Conservation (phyloP, 2,329 filamentous ascomycete species). For the Fusarium albidum region DNA sequence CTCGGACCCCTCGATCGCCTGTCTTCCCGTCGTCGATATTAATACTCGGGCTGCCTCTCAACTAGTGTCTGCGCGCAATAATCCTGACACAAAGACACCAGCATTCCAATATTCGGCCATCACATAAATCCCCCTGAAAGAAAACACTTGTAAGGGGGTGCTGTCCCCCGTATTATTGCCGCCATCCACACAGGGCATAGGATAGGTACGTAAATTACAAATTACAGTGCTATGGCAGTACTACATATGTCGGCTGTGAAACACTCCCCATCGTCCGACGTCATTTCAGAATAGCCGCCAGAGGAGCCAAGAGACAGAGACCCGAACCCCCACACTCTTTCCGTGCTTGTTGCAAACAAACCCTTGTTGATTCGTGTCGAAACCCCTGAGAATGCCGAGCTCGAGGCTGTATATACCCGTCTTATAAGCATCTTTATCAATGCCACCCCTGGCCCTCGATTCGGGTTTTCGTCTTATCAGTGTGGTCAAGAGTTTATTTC, state of each 20-base stretch:
- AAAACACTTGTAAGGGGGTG: too few relatives aligned
- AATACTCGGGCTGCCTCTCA: too few relatives aligned
- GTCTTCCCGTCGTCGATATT: too few relatives aligned
- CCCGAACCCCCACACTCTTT: constrained; percentile 24
- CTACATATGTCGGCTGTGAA: background rate
- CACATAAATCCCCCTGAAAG: too few relatives aligned
- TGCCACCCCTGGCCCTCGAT: constrained; percentile 6
- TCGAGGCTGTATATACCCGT: constrained; percentile 11
- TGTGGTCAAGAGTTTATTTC: background rate
- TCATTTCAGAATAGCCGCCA: constrained; percentile 18
- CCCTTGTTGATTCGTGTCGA: constrained; percentile 3
- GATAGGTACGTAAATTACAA: constrained; percentile 12
- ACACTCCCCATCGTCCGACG: constrained; percentile 1
- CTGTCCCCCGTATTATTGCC: too few relatives aligned
- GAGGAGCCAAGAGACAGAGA: constrained; percentile 13
- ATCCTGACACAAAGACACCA: too few relatives aligned
- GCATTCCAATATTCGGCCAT: too few relatives aligned
- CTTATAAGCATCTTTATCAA: constrained; percentile 23
- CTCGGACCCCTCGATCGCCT: too few relatives aligned
- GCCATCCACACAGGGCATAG: too few relatives aligned
- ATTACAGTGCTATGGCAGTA: constrained; percentile 6
- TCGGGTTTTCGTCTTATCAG: background rate
- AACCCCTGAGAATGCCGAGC: constrained; percentile 11
- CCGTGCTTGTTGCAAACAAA: constrained; percentile 10
- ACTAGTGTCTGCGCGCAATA: too few relatives aligned